phyloP scores from a whole-genome alignment of 371 early-diverging fungal species.

The Amoeboaphelidium protococcarum region DNA sequence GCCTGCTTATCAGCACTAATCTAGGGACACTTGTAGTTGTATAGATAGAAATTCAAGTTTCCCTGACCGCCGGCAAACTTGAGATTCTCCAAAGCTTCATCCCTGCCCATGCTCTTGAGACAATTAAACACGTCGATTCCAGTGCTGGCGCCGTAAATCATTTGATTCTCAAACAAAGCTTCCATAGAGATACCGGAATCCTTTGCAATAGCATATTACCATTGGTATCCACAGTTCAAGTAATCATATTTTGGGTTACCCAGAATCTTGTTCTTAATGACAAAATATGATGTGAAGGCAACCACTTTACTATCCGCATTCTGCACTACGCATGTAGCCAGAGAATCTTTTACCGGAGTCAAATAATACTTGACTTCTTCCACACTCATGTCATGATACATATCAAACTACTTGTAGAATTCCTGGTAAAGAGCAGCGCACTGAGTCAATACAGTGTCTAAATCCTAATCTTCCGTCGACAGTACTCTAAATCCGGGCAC shows the following conservation, averaged over 20 bases:
- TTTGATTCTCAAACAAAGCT: no score
- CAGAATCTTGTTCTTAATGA: slow-evolving; percentile 64
- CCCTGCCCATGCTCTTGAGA: slow-evolving; percentile 60
- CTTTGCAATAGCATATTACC: slow-evolving; percentile 34
- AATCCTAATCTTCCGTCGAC: slow-evolving; percentile 44
- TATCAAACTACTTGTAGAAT: slow-evolving; percentile 32
- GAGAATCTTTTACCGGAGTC: slow-evolving; percentile 45
- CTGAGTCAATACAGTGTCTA: no score
- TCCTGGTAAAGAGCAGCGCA: slow-evolving; percentile 42
- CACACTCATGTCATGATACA: slow-evolving; percentile 45
- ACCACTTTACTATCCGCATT: slow-evolving; percentile 18
- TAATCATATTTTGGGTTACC: slow-evolving; percentile 36
- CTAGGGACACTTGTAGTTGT: slow-evolving; percentile 77
- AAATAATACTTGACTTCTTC: slow-evolving; percentile 81
- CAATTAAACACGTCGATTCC: slow-evolving; percentile 92
- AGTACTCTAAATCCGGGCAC: slow-evolving; percentile 49
- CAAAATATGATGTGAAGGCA: slow-evolving; percentile 80
- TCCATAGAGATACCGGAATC: no score
- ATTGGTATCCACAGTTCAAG: slow-evolving; percentile 70
- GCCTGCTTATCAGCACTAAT: no score
- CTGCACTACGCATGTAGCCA: slow-evolving; percentile 79
- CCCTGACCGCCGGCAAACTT: slow-evolving; percentile 86
- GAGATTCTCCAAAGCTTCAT: slow-evolving; percentile 36
- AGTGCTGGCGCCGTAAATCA: no score
- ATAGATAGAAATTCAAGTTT: slow-evolving; percentile 70